Evolutionary conservation across 208 protist genomes (phyloP), one percentile per base, ranked within the genome.

Genomic region (Porcisia deanei): DNA sequence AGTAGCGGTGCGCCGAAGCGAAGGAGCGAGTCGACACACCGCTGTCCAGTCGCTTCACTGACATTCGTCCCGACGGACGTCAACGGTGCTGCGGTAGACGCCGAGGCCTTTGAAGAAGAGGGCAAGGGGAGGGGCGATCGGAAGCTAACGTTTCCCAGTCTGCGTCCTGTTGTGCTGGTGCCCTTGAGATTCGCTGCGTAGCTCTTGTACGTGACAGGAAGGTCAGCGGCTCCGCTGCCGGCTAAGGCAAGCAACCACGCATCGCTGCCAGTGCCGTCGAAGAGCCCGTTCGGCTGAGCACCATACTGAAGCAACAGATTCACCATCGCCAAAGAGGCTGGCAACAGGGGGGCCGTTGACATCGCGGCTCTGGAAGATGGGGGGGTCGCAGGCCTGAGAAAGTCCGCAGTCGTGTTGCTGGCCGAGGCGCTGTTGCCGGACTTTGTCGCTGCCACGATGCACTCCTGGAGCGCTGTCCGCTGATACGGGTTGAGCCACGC

Each of bases 191-290:
- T 55, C 18, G 64, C 43, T 25, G 30, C 49, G 41, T 54, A 43
- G 53, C 49, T 65, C 16, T 53, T 18, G 57, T 49, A n/a, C 3
- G 71, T 75, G 57, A 75, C 25, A 12, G 52, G 58, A 10, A 75
- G 52, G 14, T 37, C 53, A n/a, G 55, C 37, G 1, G 77, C 64
- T 20, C 66, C 73, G 58, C 77, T 60, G 68, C 69, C 73, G 37
- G 83, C 59, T 45, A 90, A 61, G 61, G 88, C 91, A 0, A 94
- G 78, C 74, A 96, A 82, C 89, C 89, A 96, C 10, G 88, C 89
- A 81, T 96, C 91, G 61, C 84, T 80, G 60, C 91, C 91, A 10
- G 78, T 80, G 30, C 37, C 57, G 76, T 96, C 89, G 71, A 89
- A 91, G 55, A 85, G 83, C 0, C 91, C 89, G 54, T 85, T 87